A percentile compares a stretch with the other conserved stretches of the same genome.
Conservation (phyloP, 2,329 filamentous ascomycete genomes). For the Monilinia laxa region DNA sequence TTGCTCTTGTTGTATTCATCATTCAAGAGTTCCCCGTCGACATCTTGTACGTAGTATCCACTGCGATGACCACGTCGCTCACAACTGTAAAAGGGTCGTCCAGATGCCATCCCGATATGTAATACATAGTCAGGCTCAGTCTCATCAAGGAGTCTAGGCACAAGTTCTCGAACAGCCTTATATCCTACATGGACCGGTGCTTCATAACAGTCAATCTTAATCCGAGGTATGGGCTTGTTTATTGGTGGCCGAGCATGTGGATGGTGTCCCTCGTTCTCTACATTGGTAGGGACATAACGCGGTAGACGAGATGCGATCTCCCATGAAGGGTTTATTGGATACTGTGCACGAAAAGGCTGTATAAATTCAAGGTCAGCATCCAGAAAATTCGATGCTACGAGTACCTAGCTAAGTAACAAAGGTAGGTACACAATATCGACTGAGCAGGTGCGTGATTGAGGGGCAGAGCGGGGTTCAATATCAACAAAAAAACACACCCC, state of each 20-base stretch:
- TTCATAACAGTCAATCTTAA: constrained; percentile 65
- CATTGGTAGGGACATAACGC: constrained; percentile 49
- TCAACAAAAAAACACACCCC: constrained; percentile 47
- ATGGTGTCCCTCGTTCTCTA: not conserved
- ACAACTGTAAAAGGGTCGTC: constrained; percentile 63
- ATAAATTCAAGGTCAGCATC: constrained; percentile 4
- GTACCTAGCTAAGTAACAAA: not conserved
- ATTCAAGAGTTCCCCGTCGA: constrained; percentile 59
- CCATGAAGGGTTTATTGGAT: constrained; percentile 76
- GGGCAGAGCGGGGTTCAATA: constrained; percentile 5
- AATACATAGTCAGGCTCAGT: constrained; percentile 62
- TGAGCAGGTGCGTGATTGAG: not conserved
- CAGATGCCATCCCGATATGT: constrained; percentile 78
- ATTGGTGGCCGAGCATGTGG: constrained; percentile 30
- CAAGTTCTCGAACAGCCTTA: constrained; percentile 58
- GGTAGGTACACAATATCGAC: not conserved
- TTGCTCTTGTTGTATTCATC: constrained; percentile 47
- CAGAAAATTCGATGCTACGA: not conserved
- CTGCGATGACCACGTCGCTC: constrained; percentile 71
- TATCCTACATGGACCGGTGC: constrained; percentile 71
- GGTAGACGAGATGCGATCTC: constrained; percentile 73
- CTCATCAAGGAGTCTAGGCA: constrained; percentile 56
- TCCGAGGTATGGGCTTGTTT: constrained; percentile 44
- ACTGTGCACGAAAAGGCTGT: constrained; percentile 73
- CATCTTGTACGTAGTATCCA: constrained; percentile 68